Percentiles rank a stretch among this genome's conserved stretches.
These are phyloP conservation scores for Odonthalia washingtoniensis DNA, from an alignment of 31 red algal genomes.

Conservation along the genomic window DNA sequence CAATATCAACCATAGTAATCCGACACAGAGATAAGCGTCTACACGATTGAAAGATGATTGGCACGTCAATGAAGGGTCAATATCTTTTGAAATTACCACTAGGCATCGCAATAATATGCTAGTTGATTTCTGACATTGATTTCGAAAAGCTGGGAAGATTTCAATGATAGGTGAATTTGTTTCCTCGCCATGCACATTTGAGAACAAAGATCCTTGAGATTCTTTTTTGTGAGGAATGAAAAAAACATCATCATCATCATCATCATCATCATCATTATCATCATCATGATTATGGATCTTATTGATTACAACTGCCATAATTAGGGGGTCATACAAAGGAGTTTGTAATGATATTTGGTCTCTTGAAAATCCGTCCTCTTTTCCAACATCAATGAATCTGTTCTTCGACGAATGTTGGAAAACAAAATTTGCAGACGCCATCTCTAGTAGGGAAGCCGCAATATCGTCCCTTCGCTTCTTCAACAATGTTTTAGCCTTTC, in stretches of 20 bases:
- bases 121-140: too few species aligned
- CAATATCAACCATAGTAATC: too few species aligned
- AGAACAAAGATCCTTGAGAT: conserved; percentile 65
- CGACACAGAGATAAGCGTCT: too few species aligned
- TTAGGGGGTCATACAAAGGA: conserved; percentile 76
- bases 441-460: conserved; percentile 45
- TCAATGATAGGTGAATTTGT: conserved; percentile 42
- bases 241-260: conserved; percentile 16
- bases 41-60: conserved; percentile 60
- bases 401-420: background rate
- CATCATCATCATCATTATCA: too few species aligned
- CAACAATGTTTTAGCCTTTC: conserved; percentile 51
- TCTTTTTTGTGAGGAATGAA: conserved; percentile 41
- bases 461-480: conserved; percentile 46
- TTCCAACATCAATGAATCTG: conserved; percentile 12
- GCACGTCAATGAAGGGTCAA: conserved; percentile 37
- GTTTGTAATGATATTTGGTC: conserved; percentile 51
- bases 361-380: conserved; percentile 54
- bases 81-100: conserved; percentile 45
- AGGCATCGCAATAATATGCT: conserved; percentile 61
- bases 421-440: conserved; percentile 15
- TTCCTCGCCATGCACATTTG: conserved; percentile 51
- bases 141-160: conserved; percentile 61
- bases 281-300: too few species aligned
- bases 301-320: conserved; percentile 62